These are phyloP conservation scores for Lolium rigidum DNA, from an alignment of 176 grass and related monocot species.

Conservation along the genomic window DNA sequence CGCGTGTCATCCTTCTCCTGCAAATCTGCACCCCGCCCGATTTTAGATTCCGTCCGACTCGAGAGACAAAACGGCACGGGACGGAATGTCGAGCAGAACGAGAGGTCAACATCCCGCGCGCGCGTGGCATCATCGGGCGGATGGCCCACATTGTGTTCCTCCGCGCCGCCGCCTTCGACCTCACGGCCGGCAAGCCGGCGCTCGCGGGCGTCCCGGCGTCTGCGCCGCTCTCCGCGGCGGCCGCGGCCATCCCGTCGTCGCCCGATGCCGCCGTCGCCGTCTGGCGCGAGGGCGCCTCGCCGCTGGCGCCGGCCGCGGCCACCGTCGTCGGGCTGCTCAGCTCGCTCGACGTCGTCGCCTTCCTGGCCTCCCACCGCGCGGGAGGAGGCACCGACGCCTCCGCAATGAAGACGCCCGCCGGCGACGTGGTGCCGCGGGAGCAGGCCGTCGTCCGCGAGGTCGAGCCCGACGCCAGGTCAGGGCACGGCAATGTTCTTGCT, in stretches of 20 bases:
- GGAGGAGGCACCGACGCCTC: background rate
- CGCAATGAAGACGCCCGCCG: slow-evolving; percentile 49
- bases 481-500: background rate
- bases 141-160: slow-evolving; percentile 66
- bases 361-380: slow-evolving; percentile 37
- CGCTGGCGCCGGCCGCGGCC: slow-evolving; percentile 33
- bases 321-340: slow-evolving; percentile 61
- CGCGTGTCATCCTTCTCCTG: background rate
- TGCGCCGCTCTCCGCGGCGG: slow-evolving; percentile 53
- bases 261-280: slow-evolving; percentile 66
- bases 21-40: background rate
- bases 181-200: slow-evolving; percentile 67
- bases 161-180: slow-evolving; percentile 51
- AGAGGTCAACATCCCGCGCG: slow-evolving; percentile 37
- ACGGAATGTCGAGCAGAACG: background rate
- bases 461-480: slow-evolving; percentile 55
- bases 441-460: slow-evolving; percentile 52
- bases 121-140: background rate
- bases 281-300: slow-evolving; percentile 44
- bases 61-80: background rate
- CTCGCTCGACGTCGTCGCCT: slow-evolving; percentile 66
- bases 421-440: slow-evolving; percentile 61
- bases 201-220: slow-evolving; percentile 60
- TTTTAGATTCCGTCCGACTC: background rate
- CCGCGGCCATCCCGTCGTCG: slow-evolving; percentile 49